These are phyloP conservation scores for Suhomyces yuchorum DNA, from an alignment of 1,139 yeast genomes.

Conservation along the genomic window DNA sequence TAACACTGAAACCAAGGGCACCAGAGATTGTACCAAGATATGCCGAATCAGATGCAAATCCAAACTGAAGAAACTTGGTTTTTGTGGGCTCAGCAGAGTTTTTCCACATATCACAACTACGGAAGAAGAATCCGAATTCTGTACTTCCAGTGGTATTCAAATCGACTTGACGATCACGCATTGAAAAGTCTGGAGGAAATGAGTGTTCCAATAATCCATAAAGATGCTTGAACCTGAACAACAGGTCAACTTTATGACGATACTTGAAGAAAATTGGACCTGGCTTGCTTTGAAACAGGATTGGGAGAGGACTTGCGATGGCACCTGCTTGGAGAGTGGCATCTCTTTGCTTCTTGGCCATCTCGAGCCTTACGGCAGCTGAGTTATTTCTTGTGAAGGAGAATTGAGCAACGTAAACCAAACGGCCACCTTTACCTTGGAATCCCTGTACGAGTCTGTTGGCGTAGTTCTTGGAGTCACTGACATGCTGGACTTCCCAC, in stretches of 20 bases:
- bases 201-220: conserved; percentile 36
- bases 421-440: conserved; percentile 32
- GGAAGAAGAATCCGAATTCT: conserved; percentile 38
- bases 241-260: conserved; percentile 30
- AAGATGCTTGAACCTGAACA: conserved; percentile 32
- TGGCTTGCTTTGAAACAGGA: conserved; percentile 35
- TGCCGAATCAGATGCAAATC: conserved; percentile 27
- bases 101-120: conserved; percentile 32
- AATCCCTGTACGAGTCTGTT: conserved; percentile 39
- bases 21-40: conserved; percentile 28
- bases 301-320: conserved; percentile 25
- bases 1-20: conserved; percentile 32
- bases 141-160: conserved; percentile 29
- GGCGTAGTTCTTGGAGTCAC: conserved; percentile 40
- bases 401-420: conserved; percentile 37
- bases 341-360: conserved; percentile 15
- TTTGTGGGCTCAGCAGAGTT: conserved; percentile 26
- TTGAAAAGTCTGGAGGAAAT: conserved; percentile 32
- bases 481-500: conserved; percentile 37
- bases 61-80: conserved; percentile 25
- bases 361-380: conserved; percentile 17
- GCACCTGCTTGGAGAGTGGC: conserved; percentile 15
- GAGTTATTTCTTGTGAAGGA: conserved; percentile 39
- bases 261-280: conserved; percentile 36
- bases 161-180: conserved; percentile 18